These are phyloP conservation scores for Kwoniella newhampshirensis DNA, from an alignment of 768 basidiomycete genomes.

Conservation along the genomic window DNA sequence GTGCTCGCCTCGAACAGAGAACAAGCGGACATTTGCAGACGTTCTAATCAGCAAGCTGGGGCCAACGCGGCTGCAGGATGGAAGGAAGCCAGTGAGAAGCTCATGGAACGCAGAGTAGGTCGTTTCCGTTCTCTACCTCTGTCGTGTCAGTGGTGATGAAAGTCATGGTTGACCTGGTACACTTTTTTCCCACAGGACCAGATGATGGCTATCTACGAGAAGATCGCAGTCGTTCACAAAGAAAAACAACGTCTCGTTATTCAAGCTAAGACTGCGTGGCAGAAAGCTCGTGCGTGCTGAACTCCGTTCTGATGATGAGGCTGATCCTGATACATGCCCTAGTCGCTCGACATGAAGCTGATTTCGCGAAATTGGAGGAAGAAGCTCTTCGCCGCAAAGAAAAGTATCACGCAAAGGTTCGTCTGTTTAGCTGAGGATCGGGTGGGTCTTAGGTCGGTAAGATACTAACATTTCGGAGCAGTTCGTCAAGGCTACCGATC, in stretches of 20 bases:
- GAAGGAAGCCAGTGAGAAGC: too few relatives aligned
- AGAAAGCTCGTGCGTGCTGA: constrained; percentile 9
- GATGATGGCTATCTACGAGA: constrained; percentile 2
- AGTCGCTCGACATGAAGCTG: constrained; percentile 14
- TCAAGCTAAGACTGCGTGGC: constrained; percentile 3
- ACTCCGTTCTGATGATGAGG: too few relatives aligned
- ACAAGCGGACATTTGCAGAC: too few relatives aligned
- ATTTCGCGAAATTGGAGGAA: constrained; percentile 7
- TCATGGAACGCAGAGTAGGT: too few relatives aligned
- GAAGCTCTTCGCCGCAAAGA: constrained; percentile 7
- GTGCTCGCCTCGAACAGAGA: too few relatives aligned
- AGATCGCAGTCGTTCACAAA: constrained; percentile 10
- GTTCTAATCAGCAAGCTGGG: too few relatives aligned
- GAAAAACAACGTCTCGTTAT: neutral
- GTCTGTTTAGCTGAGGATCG: neutral
- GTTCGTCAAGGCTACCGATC: constrained; percentile 22
- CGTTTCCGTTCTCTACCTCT: neutral
- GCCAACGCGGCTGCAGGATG: too few relatives aligned
- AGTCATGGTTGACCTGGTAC: neutral
- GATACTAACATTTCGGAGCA: neutral
- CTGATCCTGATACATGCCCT: too few relatives aligned
- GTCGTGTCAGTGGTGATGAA: too few relatives aligned
- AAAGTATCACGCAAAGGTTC: constrained; percentile 12
- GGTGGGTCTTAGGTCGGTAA: too few relatives aligned
- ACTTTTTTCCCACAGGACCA: neutral